Conservation (phyloP, 345 rosid genomes). For the Brassica rapa region DNA sequence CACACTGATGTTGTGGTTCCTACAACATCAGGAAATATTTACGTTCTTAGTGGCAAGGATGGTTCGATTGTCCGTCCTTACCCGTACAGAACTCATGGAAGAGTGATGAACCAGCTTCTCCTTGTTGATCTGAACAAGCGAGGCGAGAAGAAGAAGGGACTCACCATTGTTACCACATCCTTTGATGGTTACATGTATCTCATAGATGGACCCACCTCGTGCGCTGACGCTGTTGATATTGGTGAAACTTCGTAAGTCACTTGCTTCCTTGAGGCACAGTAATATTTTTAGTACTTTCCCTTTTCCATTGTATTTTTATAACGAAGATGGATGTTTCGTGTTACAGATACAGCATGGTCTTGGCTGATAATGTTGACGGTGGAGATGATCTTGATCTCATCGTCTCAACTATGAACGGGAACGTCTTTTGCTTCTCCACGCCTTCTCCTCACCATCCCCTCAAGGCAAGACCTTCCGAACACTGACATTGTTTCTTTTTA, state of each 20-base stretch:
- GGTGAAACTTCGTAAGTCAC: conserved; percentile 96
- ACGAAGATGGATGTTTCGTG: conserved; percentile 12
- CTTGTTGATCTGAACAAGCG: conserved; percentile 84
- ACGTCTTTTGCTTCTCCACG: conserved; percentile 97
- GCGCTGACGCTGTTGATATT: conserved; percentile 94
- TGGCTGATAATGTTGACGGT: conserved; percentile 98
- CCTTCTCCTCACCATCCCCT: conserved; percentile 96
- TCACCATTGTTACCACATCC: conserved; percentile 87
- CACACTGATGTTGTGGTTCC: conserved; percentile 92
- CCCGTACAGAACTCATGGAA: conserved; percentile 97
- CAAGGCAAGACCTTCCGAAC: conserved; percentile 59
- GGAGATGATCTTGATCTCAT: conserved; percentile 99
- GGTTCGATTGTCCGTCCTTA: conserved; percentile 85
- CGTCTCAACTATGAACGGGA: conserved; percentile 97
- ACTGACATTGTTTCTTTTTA: conserved; percentile 28
- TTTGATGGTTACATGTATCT: conserved; percentile 97
- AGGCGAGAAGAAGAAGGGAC: conserved; percentile 81
- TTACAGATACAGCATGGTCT: conserved; percentile 91
- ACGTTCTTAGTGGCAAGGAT: conserved; percentile 93
- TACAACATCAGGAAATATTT: conserved; percentile 86
- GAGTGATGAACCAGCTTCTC: conserved; percentile 98
- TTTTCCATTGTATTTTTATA: conserved; percentile 6
- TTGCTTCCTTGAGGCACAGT: no score
- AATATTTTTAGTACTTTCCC: background rate
- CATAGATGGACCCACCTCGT: conserved; percentile 96